Base-by-base conservation (phyloP, 495 filamentous ascomycete genomes). In the Podospora australis region DNA sequence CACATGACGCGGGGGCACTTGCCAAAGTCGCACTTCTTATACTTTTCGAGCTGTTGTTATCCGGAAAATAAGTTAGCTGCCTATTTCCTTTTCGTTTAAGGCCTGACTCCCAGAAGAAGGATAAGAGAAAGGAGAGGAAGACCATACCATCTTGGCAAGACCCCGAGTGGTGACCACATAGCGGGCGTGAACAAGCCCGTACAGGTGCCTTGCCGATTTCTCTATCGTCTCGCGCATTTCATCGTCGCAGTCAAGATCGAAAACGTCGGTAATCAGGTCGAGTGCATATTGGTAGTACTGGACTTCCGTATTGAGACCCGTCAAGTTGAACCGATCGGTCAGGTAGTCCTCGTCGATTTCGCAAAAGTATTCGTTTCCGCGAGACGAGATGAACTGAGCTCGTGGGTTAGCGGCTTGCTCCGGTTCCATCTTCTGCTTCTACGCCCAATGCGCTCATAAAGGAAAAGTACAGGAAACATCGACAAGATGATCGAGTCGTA, bases 341-440 rank as follows among this genome's bases (percentile, higher is more conserved):
- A 99, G 75, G 64, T 99, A 99, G 52, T 99, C 92, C 65, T 99
- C 92, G 65, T 99, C 92, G 50, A 99, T 96, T 59, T 99, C 92
- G 77, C 92, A 99, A 56, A 96, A 99, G 69, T 99, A 99, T 64
- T 99, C 92, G 70, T 99, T 96, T 50, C 92, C 92, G 16, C 92
- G 81, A 4, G 90, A 95, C 1, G 90, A 95, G 51, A 96, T 95
- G 72, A 99, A 99, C 92, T 95, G 63, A 23, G 44, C 36, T n/a
- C 26, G 47, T 6, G 40, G 5, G 19, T 43, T 32, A 64, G 60
- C 44, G 36, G 14, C 41, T 44, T 19, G 13, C 14, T 26, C 29
- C 24, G 26, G 25, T 7, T 29, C 39, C 21, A 19, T 30, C 11
- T n/a, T n/a, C n/a, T n/a, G n/a, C n/a, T n/a, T n/a, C n/a, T n/a